These are phyloP conservation scores for Xylariaceae sp. DNA, from an alignment of 2,329 filamentous ascomycete species.

Conservation along the genomic window DNA sequence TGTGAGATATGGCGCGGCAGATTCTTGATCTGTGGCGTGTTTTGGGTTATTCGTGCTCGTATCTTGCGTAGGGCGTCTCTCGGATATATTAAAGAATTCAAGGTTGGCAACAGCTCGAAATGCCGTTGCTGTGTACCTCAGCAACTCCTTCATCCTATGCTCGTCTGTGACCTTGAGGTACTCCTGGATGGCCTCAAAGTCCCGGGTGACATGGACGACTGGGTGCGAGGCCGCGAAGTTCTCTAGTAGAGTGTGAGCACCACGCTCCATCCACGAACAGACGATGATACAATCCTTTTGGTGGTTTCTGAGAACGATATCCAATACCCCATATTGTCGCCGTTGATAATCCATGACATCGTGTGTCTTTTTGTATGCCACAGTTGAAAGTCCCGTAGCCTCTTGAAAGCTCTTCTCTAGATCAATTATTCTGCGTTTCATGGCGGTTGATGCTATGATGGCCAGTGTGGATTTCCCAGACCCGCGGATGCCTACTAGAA, in stretches of 20 bases:
- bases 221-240: slow-evolving; percentile 62
- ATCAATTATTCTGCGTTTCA: slow-evolving; percentile 65
- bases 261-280: slow-evolving; percentile 66
- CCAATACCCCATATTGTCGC: slow-evolving; percentile 59
- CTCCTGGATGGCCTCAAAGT: slow-evolving; percentile 58
- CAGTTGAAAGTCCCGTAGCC: slow-evolving; percentile 56
- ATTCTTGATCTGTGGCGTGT: slow-evolving; percentile 28
- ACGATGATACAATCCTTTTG: slow-evolving; percentile 62
- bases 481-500: slow-evolving; percentile 69
- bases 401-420: slow-evolving; percentile 65
- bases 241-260: slow-evolving; percentile 54
- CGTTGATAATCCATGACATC: slow-evolving; percentile 59
- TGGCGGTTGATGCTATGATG: slow-evolving; percentile 68
- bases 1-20: slow-evolving; percentile 57
- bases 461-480: slow-evolving; percentile 73
- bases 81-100: slow-evolving; percentile 73
- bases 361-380: slow-evolving; percentile 58
- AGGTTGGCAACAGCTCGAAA: slow-evolving; percentile 66
- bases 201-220: slow-evolving; percentile 66
- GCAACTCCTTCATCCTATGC: slow-evolving; percentile 52
- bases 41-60: slow-evolving; percentile 1
- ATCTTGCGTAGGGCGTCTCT: slow-evolving; percentile 36
- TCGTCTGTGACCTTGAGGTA: slow-evolving; percentile 56
- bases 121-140: slow-evolving; percentile 52
- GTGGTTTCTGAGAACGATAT: slow-evolving; percentile 55